These are phyloP conservation scores for Mycena rebaudengoi DNA, from an alignment of 768 basidiomycete genomes.

Conservation along the genomic window DNA sequence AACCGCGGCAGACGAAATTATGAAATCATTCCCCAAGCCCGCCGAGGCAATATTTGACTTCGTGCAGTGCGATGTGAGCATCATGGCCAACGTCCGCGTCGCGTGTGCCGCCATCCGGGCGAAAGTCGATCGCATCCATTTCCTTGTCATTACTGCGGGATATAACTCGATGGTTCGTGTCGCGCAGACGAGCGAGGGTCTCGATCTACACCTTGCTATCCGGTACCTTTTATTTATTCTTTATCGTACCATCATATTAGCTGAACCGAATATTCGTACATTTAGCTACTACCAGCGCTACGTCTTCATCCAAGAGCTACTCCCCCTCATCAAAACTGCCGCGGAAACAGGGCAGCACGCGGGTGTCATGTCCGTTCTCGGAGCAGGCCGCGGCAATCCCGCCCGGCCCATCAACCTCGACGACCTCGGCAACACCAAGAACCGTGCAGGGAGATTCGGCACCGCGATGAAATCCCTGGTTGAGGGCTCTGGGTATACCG, in stretches of 20 bases:
- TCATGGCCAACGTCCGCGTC: conserved; percentile 43
- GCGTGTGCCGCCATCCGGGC: conserved; percentile 35
- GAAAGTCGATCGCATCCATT: conserved; percentile 38
- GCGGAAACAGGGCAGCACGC: conserved; percentile 42
- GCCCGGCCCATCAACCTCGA: conserved; percentile 22
- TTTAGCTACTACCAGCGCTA: conserved; percentile 44
- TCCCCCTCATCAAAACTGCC: conserved; percentile 41
- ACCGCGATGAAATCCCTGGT: conserved; percentile 17
- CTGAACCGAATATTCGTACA: conserved; percentile 10
- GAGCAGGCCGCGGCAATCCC: conserved; percentile 32
- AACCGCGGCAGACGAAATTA: conserved; percentile 40
- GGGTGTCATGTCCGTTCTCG: conserved; percentile 42
- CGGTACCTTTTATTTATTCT: conserved; percentile 1
- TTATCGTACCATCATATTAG: neutral
- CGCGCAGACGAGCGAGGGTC: conserved; percentile 43
- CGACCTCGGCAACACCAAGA: conserved; percentile 27
- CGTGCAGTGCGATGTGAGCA: conserved; percentile 41
- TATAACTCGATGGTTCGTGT: conserved; percentile 35
- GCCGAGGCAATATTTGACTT: conserved; percentile 39
- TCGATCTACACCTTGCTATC: conserved; percentile 36
- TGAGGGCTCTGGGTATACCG: conserved; percentile 16
- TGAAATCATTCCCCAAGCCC: conserved; percentile 39
- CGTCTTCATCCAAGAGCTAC: conserved; percentile 42
- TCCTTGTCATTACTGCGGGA: conserved; percentile 42
- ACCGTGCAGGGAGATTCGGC: neutral